Conservation (phyloP, 305 asterid genomes). For the Fraxinus nigra region DNA sequence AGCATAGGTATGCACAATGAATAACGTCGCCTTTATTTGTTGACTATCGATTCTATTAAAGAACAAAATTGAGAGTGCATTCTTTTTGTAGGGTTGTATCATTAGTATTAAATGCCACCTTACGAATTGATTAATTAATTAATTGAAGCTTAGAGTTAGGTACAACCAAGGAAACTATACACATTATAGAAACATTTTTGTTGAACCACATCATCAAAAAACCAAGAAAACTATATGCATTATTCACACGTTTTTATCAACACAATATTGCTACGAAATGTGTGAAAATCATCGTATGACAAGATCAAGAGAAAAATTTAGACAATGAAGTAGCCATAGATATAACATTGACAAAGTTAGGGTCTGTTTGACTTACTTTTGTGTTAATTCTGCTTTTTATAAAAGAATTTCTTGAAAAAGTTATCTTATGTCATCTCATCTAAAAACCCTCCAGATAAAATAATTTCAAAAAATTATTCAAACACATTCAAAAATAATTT, state of each 20-base stretch:
- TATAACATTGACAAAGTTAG: too few relatives aligned
- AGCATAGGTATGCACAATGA: neutral
- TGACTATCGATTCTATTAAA: neutral
- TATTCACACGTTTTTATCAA: neutral
- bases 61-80: neutral
- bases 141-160: neutral
- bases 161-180: neutral
- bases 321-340: neutral
- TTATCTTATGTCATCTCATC: too few relatives aligned
- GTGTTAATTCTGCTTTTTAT: too few relatives aligned
- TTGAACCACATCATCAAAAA: neutral
- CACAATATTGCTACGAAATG: neutral
- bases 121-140: neutral
- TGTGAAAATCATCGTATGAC: neutral
- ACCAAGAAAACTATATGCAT: neutral
- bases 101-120: neutral
- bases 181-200: neutral
- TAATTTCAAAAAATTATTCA: too few relatives aligned
- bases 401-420: too few relatives aligned
- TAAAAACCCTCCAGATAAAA: too few relatives aligned
- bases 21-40: too few relatives aligned
- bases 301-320: neutral
- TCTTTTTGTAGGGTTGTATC: neutral
- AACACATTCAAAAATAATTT: too few relatives aligned
- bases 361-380: too few relatives aligned